Evolutionary conservation across 2,329 filamentous ascomycete species (phyloP).

Genomic region (Cercospora nicotianae): DNA sequence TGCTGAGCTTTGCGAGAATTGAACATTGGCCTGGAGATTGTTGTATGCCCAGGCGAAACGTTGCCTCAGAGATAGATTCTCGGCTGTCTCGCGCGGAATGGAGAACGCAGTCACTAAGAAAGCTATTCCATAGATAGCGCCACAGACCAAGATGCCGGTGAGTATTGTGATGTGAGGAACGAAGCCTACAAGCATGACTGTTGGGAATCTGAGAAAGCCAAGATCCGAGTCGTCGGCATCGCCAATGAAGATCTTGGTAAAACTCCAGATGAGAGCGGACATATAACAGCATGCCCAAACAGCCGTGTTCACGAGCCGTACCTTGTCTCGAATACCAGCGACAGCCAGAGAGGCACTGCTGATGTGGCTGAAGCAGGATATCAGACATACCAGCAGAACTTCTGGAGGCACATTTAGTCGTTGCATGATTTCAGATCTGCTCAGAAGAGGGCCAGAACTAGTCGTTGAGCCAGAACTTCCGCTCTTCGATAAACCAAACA

Average conservation of each 20-base stretch:
- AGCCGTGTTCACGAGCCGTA: constrained; percentile 80
- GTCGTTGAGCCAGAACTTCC: constrained; percentile 34
- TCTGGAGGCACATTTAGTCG: constrained; percentile 87
- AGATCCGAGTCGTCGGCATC: constrained; percentile 61
- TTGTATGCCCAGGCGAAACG: constrained; percentile 71
- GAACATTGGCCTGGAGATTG: constrained; percentile 90
- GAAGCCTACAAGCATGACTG: constrained; percentile 91
- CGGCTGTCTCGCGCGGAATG: constrained; percentile 54
- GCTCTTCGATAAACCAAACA: constrained; percentile 57
- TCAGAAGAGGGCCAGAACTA: constrained; percentile 31
- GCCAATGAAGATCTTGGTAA: constrained; percentile 49
- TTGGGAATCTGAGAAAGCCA: constrained; percentile 82
- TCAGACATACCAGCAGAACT: constrained; percentile 77
- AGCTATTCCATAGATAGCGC: constrained; percentile 74
- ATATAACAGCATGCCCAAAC: constrained; percentile 92
- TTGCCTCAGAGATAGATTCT: constrained; percentile 53
- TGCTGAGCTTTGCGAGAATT: constrained; percentile 64
- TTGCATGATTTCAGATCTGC: constrained; percentile 59
- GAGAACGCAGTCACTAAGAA: constrained; percentile 73
- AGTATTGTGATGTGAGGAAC: constrained; percentile 90
- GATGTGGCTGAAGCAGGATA: constrained; percentile 87
- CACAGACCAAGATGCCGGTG: constrained; percentile 72
- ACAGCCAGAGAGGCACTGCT: constrained; percentile 81
- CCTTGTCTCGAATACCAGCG: constrained; percentile 73
- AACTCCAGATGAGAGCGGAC: constrained; percentile 76